A percentile compares a stretch with the other conserved stretches of the same genome.
Evolutionary conservation across 805 yeast genomes (phyloP).

Genomic region (Pichia sporocuriosa): DNA sequence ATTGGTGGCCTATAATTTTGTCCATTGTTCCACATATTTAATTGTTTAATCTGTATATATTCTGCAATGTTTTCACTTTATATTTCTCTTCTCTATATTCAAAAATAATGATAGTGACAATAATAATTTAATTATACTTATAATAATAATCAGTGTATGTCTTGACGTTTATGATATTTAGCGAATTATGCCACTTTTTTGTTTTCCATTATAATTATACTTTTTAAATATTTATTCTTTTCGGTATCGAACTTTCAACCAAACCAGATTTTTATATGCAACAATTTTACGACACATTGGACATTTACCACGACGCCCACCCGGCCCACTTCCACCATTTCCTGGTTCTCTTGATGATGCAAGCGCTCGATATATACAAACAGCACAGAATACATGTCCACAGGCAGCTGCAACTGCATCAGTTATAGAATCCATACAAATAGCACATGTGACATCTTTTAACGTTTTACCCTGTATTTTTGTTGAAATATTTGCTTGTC

Average conservation of each 20-base stretch:
- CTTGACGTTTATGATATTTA: too few species aligned
- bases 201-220: too few species aligned
- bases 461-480: conserved; percentile 25
- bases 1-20: conserved; percentile 6
- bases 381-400: conserved; percentile 52
- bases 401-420: conserved; percentile 45
- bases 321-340: conserved; percentile 6
- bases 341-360: conserved; percentile 35
- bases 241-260: conserved; percentile 24
- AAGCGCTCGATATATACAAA: conserved; percentile 44
- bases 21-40: too few species aligned
- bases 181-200: not conserved
- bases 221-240: too few species aligned
- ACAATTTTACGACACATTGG: conserved; percentile 29
- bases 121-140: too few species aligned
- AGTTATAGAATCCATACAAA: conserved; percentile 49
- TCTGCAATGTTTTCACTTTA: too few species aligned
- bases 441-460: conserved; percentile 40
- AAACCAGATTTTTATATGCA: conserved; percentile 26
- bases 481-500: too few species aligned
- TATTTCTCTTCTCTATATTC: too few species aligned
- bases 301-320: conserved; percentile 23
- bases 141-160: too few species aligned
- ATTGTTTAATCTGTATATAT: too few species aligned
- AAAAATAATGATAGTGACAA: too few species aligned